Base-by-base conservation (phyloP, 1,284 basidiomycete genomes). In the Microbotryum saponariae region DNA sequence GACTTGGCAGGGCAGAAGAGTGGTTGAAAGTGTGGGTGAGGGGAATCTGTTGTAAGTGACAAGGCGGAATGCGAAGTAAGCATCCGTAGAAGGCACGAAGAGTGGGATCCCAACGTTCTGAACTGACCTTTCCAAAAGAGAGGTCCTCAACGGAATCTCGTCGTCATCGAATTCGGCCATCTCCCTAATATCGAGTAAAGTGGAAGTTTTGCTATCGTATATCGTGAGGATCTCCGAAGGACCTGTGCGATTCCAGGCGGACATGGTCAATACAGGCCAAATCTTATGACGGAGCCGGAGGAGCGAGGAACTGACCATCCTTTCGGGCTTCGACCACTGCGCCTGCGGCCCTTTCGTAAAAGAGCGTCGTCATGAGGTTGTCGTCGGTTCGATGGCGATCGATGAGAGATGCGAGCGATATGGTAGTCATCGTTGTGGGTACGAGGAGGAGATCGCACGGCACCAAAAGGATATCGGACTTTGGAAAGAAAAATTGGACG, bases 401-500 rank as follows among this genome's bases (percentile, higher is more conserved):
- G 44, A 96, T 78, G 1, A 96, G 76, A 0, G 77, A 78, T 33
- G 82, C 81, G 23, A 97, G 81, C 7, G 87, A 79, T 29, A 94
- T 80, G 0, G 82, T 77, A 2, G 51, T n/a, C 25, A 25, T 27
- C 53, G 59, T n/a, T 55, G 45, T 8, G 18, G 61, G 50, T n/a
- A 56, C 37, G 12, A 91, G 85, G 21, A 91, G 81, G 59, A 96
- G 87, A 76, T 97, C 92, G 74, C 91, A 94, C 2, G 92, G 88
- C 1, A 94, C 80, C n/a, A 97, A 76, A 48, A 96, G 82, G 74
- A 96, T 91, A 75, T 96, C 92, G 71, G 84, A 74, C 78, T 80
- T 61, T 27, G 42, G 12, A 42, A 45, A 29, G 20, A 47, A 4
- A 27, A 3, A 7, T 8, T 3, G 2, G 37, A 48, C 21, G 12